Percentiles rank a stretch among this genome's conserved stretches.
These are phyloP conservation scores for Sparassis latifolia DNA, from an alignment of 1,284 basidiomycete genomes.

Conservation along the genomic window DNA sequence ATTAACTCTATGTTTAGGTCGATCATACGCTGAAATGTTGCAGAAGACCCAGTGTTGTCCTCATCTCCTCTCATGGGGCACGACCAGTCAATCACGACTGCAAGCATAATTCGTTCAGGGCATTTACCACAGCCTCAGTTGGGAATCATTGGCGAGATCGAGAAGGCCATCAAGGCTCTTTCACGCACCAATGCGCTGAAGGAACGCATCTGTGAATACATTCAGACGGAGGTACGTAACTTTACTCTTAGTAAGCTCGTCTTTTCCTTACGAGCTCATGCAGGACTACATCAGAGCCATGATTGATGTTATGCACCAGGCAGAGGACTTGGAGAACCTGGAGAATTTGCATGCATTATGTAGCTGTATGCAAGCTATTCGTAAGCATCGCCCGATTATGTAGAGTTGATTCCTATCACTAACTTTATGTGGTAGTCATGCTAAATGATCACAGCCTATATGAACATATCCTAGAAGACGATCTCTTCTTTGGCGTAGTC, in stretches of 20 bases:
- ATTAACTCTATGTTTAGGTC: slow-evolving; percentile 3
- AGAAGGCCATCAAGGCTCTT: slow-evolving; percentile 66
- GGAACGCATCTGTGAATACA: slow-evolving; percentile 80
- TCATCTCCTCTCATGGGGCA: slow-evolving; percentile 56
- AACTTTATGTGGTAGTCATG: slow-evolving; percentile 62
- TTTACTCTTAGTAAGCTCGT: background rate
- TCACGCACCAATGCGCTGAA: slow-evolving; percentile 61
- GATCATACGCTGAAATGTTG: background rate
- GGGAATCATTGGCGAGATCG: slow-evolving; percentile 71
- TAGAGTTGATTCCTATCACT: no score
- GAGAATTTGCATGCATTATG: slow-evolving; percentile 88
- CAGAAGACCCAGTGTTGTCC: slow-evolving; percentile 40
- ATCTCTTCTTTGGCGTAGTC: slow-evolving; percentile 87
- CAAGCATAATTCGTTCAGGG: slow-evolving; percentile 61
- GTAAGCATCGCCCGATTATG: slow-evolving; percentile 68
- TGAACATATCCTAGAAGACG: slow-evolving; percentile 92
- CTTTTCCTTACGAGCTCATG: background rate
- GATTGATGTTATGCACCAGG: slow-evolving; percentile 78
- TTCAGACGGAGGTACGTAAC: slow-evolving; percentile 60
- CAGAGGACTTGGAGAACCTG: slow-evolving; percentile 90
- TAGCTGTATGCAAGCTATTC: slow-evolving; percentile 90
- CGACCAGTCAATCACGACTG: slow-evolving; percentile 53
- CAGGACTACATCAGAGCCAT: slow-evolving; percentile 88
- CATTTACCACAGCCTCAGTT: slow-evolving; percentile 66
- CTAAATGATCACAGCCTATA: slow-evolving; percentile 94